Conservation (phyloP, 129 eudicot species). For the Scalesia atractyloides region DNA sequence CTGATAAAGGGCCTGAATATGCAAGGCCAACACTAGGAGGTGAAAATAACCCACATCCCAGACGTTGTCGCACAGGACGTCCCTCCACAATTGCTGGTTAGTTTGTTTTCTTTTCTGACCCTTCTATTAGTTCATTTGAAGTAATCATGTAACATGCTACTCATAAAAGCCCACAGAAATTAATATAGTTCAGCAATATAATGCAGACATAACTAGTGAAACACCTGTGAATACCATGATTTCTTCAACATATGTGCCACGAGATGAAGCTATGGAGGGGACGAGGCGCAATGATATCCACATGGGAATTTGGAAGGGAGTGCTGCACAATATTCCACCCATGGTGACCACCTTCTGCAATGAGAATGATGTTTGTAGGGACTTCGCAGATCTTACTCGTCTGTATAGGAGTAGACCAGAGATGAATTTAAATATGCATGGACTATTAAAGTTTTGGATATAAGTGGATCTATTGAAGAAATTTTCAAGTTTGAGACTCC, state of each 20-base stretch:
- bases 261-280: conserved; percentile 91
- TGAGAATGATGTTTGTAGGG: conserved; percentile 53
- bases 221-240: conserved; percentile 42
- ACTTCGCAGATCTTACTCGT: conserved; percentile 46
- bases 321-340: conserved; percentile 65
- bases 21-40: conserved; percentile 78
- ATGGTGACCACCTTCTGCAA: conserved; percentile 49
- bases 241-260: conserved; percentile 73
- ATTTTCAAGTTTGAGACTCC: conserved; percentile 75
- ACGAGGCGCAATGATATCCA: conserved; percentile 56
- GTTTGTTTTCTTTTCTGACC: background rate
- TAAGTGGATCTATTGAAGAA: conserved; percentile 57
- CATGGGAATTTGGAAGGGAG: conserved; percentile 61
- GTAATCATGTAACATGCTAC: background rate
- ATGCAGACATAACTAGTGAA: conserved; percentile 47
- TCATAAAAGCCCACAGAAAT: background rate
- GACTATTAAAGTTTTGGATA: conserved; percentile 29
- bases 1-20: conserved; percentile 62
- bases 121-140: background rate
- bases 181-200: background rate
- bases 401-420: conserved; percentile 48
- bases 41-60: conserved; percentile 60
- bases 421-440: background rate
- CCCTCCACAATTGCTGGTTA: conserved; percentile 59
- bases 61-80: conserved; percentile 88